Evolutionary conservation across 2,329 filamentous ascomycete species (phyloP), one percentile per base, ranked within the genome.

Genomic region (Cladosporium phlei): DNA sequence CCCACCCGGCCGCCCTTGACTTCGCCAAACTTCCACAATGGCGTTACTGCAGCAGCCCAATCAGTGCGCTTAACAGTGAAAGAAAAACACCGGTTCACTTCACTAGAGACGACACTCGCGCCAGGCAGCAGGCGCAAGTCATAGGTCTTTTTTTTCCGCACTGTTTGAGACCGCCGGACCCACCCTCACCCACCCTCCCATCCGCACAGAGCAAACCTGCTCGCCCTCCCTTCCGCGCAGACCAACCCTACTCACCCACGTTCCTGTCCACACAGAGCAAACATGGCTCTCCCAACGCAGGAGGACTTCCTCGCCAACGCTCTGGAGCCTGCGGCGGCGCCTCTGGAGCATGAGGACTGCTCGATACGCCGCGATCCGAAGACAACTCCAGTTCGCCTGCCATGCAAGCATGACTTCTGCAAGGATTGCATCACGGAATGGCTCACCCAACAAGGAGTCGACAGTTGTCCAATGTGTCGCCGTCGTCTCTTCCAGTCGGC

Each of bases 381-480:
- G 39, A 12, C 24, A 7, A 8, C 12, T 2, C 40, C 47, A 2
- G 47, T 49, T 22, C 11, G 22, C 7, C 5, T 37, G 1, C 20
- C 47, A 3, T 49, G 47, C 28, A 17, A 38, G 11, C 47, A 49
- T 19, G 17, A 39, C 34, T 46, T 45, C 34, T 49, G 47, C 47
- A 30, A 21, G 4, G 20, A 20, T 6, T 49, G 47, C 40, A 46
- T 49, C 29, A 38, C 30, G 2, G 19, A 27, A 21, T 49, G 47
- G 40, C 34, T 49, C n/a, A 28, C 9, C 16, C 34, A 37, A 12
- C 34, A n/a, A n/a, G n/a, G n/a, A n/a, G n/a, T n/a, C n/a, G n/a
- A n/a, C n/a, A n/a, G n/a, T n/a, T n/a, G n/a, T n/a, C n/a, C n/a
- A n/a, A n/a, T n/a, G n/a, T n/a, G n/a, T n/a, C n/a, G n/a, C n/a